Evolutionary conservation across 805 yeast genomes (phyloP).

Genomic region (Candida pseudoglaebosa): DNA sequence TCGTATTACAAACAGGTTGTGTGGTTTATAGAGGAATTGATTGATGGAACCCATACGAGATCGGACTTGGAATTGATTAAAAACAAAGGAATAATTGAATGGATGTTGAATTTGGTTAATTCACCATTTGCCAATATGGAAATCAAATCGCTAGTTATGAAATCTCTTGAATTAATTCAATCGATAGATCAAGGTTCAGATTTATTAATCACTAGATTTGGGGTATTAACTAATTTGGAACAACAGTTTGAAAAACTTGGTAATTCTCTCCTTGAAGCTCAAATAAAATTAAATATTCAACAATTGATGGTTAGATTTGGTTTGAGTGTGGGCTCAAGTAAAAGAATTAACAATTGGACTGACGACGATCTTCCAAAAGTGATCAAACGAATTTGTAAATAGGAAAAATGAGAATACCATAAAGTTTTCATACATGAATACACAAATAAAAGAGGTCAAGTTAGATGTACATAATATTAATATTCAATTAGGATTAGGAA

Average conservation of each 20-base stretch:
- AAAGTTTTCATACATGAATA: too few species aligned
- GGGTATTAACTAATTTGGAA: slow-evolving; percentile 30
- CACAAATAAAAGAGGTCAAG: too few species aligned
- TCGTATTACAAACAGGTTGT: slow-evolving; percentile 53
- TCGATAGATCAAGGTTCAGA: slow-evolving; percentile 56
- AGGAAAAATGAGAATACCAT: too few species aligned
- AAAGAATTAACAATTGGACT: slow-evolving; percentile 63
- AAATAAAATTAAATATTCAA: slow-evolving; percentile 38
- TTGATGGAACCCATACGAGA: slow-evolving; percentile 40
- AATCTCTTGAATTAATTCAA: slow-evolving; percentile 45
- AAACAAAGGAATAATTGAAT: slow-evolving; percentile 59
- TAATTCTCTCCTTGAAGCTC: slow-evolving; percentile 17
- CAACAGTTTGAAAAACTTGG: slow-evolving; percentile 12
- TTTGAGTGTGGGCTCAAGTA: slow-evolving; percentile 37
- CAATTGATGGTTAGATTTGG: slow-evolving; percentile 45
- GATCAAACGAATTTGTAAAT: slow-evolving; percentile 33
- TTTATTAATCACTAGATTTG: slow-evolving; percentile 56
- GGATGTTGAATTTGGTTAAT: slow-evolving; percentile 52
- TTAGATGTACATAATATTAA: too few species aligned
- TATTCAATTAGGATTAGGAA: too few species aligned
- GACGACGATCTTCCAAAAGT: slow-evolving; percentile 43
- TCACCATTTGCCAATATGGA: slow-evolving; percentile 46
- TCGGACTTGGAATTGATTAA: slow-evolving; percentile 54
- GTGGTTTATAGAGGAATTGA: slow-evolving; percentile 60
- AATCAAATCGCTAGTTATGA: slow-evolving; percentile 36